Percentiles rank a stretch among this genome's conserved stretches.
Conservation (phyloP, 805 yeast species). For the Wickerhamomyces hampshirensis region DNA sequence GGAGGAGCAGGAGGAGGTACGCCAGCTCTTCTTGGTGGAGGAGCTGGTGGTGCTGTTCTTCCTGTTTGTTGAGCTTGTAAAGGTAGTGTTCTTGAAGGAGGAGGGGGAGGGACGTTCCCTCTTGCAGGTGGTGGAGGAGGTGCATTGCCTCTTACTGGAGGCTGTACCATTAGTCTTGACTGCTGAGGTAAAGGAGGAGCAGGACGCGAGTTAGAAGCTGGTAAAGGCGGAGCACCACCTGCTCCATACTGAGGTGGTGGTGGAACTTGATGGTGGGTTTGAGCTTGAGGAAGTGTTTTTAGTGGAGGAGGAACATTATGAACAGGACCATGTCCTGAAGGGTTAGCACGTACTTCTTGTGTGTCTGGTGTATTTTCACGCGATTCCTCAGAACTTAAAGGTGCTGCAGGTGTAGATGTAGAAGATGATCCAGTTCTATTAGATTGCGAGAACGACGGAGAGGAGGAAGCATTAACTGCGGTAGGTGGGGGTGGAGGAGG, state of each 20-base stretch:
- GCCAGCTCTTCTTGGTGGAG: conserved; percentile 19
- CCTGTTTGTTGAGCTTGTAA: conserved; percentile 14
- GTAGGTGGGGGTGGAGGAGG: conserved; percentile 41
- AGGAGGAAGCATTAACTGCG: conserved; percentile 14
- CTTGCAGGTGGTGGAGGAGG: conserved; percentile 7
- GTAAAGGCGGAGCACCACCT: conserved; percentile 12
- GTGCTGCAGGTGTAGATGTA: conserved; percentile 12
- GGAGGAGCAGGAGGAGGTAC: conserved; percentile 24
- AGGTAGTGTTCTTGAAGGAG: conserved; percentile 28
- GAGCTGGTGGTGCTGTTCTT: conserved; percentile 23
- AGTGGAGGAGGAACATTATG: conserved; percentile 26
- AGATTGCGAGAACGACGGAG: conserved; percentile 29
- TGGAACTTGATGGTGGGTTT: conserved; percentile 19
- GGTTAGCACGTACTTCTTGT: conserved; percentile 4
- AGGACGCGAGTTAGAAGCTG: conserved; percentile 4
- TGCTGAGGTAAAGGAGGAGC: conserved; percentile 10
- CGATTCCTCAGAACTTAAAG: conserved; percentile 3
- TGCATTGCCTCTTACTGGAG: conserved; percentile 10
- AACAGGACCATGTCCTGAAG: conserved; percentile 5
- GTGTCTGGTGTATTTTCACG: conserved; percentile 14
- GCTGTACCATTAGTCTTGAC: conserved; percentile 11
- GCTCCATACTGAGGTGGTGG: too few relatives aligned
- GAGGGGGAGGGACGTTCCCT: conserved; percentile 19
- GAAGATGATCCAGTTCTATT: conserved; percentile 27
- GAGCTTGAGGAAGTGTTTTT: conserved; percentile 3